Conservation (phyloP, 78 protist genomes). For the Isochrysis galbana region DNA sequence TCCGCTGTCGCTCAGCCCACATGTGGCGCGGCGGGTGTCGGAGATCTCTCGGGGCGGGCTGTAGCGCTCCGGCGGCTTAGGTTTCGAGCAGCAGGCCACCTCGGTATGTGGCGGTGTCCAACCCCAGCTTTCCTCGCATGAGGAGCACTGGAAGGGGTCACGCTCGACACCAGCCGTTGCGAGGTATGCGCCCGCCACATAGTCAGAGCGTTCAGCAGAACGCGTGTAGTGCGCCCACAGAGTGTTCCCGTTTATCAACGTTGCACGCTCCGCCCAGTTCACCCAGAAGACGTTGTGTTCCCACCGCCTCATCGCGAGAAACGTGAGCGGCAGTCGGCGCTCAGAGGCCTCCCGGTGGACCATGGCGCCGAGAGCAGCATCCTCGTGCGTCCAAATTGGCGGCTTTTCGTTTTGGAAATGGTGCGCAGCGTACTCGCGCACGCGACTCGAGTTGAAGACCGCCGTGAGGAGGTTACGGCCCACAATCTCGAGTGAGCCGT, state of each 20-base stretch:
- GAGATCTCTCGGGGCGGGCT: background rate
- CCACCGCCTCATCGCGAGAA: background rate
- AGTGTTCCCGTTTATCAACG: background rate
- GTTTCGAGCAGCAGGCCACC: background rate
- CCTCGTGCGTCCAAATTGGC: background rate
- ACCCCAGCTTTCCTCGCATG: background rate
- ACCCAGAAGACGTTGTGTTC: background rate
- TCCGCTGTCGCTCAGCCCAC: background rate
- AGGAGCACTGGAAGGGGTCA: background rate
- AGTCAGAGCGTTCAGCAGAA: background rate
- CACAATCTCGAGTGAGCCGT: background rate
- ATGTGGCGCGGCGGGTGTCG: background rate
- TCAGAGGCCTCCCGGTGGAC: background rate
- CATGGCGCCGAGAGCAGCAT: background rate
- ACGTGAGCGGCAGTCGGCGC: background rate
- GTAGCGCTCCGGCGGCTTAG: background rate
- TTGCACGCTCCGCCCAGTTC: background rate
- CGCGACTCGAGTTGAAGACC: background rate
- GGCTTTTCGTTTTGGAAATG: background rate
- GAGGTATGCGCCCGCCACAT: background rate
- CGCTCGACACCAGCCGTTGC: background rate
- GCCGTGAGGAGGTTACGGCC: background rate
- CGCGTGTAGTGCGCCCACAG: slow-evolving; percentile 10
- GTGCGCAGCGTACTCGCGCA: background rate
- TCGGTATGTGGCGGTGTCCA: background rate